Evolutionary conservation across 2,329 filamentous ascomycete species (phyloP).

Genomic region (Incumbomyces delicatus): DNA sequence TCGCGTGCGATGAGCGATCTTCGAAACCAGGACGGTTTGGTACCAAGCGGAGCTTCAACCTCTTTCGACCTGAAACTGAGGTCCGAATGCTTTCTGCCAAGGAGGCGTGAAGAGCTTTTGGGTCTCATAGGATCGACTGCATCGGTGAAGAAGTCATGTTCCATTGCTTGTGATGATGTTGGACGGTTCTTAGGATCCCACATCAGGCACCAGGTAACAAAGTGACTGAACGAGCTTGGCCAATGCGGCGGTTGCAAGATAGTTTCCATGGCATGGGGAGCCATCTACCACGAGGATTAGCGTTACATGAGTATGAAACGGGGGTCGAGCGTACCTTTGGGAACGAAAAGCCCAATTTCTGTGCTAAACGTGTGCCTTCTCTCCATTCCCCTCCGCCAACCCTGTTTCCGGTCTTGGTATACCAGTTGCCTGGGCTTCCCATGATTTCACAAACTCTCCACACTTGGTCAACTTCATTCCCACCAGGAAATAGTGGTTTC

Average conservation of each 20-base stretch:
- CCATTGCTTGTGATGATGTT: conserved; percentile 85
- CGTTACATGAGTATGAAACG: conserved; percentile 9
- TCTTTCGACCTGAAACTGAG: conserved; percentile 62
- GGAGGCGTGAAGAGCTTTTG: conserved; percentile 78
- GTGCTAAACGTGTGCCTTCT: conserved; percentile 81
- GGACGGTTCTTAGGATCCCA: conserved; percentile 93
- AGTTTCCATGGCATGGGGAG: conserved; percentile 89
- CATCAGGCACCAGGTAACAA: conserved; percentile 98
- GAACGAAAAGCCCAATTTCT: conserved; percentile 96
- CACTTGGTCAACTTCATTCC: conserved; percentile 97
- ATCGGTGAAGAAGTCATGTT: conserved; percentile 89
- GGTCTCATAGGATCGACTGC: conserved; percentile 84
- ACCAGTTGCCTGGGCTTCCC: conserved; percentile 97
- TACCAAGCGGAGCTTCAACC: conserved; percentile 49
- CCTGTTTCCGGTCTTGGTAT: conserved; percentile 75
- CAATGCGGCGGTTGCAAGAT: conserved; percentile 85
- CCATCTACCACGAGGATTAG: conserved; percentile 57
- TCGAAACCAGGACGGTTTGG: conserved; percentile 94
- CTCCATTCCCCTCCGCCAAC: conserved; percentile 97
- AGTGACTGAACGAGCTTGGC: conserved; percentile 77
- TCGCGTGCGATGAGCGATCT: conserved; percentile 83
- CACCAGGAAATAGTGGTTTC: conserved; percentile 92
- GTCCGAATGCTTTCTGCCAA: conserved; percentile 85
- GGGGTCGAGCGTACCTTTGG: conserved; percentile 52
- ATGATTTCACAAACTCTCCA: conserved; percentile 99